phyloP scores from a whole-genome alignment of 1,284 basidiomycete genomes.

The Puccinia triticina region DNA sequence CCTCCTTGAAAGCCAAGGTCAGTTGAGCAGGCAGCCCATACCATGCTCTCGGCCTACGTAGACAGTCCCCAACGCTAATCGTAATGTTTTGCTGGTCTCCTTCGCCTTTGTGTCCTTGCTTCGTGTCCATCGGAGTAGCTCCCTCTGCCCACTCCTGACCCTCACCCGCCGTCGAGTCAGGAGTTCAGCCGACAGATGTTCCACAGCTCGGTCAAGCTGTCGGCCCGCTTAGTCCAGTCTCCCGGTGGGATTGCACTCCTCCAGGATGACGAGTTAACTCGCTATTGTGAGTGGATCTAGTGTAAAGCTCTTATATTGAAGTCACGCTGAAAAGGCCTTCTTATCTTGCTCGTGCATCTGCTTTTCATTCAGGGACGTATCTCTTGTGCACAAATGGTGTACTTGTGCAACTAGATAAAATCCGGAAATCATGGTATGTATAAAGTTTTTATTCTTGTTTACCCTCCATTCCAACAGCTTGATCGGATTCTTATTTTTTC shows the following conservation, averaged over 20 bases:
- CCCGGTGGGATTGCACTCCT: conserved; percentile 24
- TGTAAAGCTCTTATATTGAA: neutral
- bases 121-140: conserved; percentile 15
- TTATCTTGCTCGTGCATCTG: neutral
- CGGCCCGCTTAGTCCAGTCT: conserved; percentile 18
- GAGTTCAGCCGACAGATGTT: conserved; percentile 32
- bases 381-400: conserved; percentile 41
- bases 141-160: conserved; percentile 12
- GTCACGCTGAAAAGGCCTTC: neutral
- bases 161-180: neutral
- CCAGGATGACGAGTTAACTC: conserved; percentile 22
- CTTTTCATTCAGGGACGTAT: conserved; percentile 28
- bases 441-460: neutral
- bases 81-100: neutral
- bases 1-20: conserved; percentile 43
- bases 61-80: neutral
- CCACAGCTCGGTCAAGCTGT: conserved; percentile 28
- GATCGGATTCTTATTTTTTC: neutral
- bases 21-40: neutral
- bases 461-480: neutral
- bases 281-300: conserved; percentile 35
- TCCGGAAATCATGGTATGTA: conserved; percentile 23
- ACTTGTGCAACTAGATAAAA: conserved; percentile 41
- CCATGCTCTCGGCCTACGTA: neutral
- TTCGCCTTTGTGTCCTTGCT: neutral